phyloP scores from a whole-genome alignment of 495 filamentous ascomycete genomes.

The Penicillium taxi region DNA sequence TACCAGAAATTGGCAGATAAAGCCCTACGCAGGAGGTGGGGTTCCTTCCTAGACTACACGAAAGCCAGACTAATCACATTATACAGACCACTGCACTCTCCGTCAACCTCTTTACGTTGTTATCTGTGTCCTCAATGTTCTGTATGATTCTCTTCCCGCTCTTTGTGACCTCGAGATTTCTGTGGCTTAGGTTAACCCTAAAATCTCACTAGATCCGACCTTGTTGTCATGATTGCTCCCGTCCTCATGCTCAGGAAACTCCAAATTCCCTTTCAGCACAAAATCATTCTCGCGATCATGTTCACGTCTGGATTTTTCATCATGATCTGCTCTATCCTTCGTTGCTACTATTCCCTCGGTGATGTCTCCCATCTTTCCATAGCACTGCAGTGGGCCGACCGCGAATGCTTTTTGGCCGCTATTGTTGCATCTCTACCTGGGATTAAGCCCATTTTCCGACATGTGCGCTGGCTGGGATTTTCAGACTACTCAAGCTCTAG shows the following conservation, averaged over 20 bases:
- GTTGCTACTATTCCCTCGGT: constrained; percentile 18
- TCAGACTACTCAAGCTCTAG: constrained; percentile 8
- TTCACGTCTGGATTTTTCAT: constrained; percentile 25
- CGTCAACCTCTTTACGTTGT: constrained; percentile 14
- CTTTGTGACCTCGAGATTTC: too few species aligned
- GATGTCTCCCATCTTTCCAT: constrained; percentile 14
- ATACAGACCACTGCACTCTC: constrained; percentile 21
- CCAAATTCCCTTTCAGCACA: constrained; percentile 16
- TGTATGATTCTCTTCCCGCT: constrained; percentile 4
- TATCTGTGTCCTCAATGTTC: constrained; percentile 16
- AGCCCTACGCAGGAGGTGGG: constrained; percentile 41
- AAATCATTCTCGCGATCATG: constrained; percentile 16
- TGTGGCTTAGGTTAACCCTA: not conserved
- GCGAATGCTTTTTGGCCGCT: constrained; percentile 20
- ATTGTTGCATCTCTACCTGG: constrained; percentile 18
- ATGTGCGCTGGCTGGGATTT: constrained; percentile 14
- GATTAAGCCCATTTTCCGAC: constrained; percentile 21
- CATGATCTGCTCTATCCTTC: constrained; percentile 21
- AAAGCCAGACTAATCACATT: not conserved
- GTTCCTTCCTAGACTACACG: too few species aligned
- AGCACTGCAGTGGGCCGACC: constrained; percentile 17
- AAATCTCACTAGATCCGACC: constrained; percentile 16
- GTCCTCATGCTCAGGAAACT: constrained; percentile 21
- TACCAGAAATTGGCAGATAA: constrained; percentile 42
- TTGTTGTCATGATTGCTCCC: constrained; percentile 13